Percentiles rank a stretch among this genome's conserved stretches.
Evolutionary conservation across 495 filamentous ascomycete genomes (phyloP).

Genomic region (Penicillium tannophilum): DNA sequence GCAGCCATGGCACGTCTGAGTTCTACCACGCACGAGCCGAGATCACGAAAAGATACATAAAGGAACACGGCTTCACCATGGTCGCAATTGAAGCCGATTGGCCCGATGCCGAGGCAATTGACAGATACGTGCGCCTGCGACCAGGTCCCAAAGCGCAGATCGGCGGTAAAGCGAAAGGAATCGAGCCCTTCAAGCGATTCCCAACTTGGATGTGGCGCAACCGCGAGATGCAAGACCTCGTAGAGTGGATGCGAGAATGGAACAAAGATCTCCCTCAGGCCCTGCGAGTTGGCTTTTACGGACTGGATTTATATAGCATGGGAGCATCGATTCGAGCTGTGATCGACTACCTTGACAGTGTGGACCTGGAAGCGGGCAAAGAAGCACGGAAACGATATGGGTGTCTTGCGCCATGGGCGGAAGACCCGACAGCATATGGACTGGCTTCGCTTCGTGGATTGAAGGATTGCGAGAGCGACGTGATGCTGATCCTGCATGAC

Average conservation of each 20-base stretch:
- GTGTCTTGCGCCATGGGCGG: constrained; percentile 52
- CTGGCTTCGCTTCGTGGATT: constrained; percentile 48
- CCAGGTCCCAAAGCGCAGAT: constrained; percentile 39
- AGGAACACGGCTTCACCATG: constrained; percentile 56
- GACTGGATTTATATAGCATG: constrained; percentile 59
- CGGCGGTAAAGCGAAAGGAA: constrained; percentile 27
- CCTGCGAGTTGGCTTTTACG: constrained; percentile 53
- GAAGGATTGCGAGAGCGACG: constrained; percentile 50
- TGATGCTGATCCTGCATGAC: constrained; percentile 49
- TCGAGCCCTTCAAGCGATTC: constrained; percentile 54
- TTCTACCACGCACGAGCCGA: constrained; percentile 58
- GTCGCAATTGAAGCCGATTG: constrained; percentile 62
- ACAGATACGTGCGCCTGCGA: constrained; percentile 57
- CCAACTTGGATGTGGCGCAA: constrained; percentile 69
- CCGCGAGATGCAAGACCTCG: constrained; percentile 54
- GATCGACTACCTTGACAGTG: constrained; percentile 52
- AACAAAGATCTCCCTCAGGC: constrained; percentile 39
- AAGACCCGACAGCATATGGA: constrained; percentile 56
- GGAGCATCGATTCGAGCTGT: constrained; percentile 54
- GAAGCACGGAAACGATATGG: constrained; percentile 49
- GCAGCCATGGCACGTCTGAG: constrained; percentile 61
- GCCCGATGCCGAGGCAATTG: constrained; percentile 59
- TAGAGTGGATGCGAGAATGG: constrained; percentile 57
- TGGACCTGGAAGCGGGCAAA: constrained; percentile 50
- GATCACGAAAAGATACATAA: constrained; percentile 56